Evolutionary conservation across 805 yeast species (phyloP), one percentile per base, ranked within the genome.

Genomic region (Suhomyces vadensis): DNA sequence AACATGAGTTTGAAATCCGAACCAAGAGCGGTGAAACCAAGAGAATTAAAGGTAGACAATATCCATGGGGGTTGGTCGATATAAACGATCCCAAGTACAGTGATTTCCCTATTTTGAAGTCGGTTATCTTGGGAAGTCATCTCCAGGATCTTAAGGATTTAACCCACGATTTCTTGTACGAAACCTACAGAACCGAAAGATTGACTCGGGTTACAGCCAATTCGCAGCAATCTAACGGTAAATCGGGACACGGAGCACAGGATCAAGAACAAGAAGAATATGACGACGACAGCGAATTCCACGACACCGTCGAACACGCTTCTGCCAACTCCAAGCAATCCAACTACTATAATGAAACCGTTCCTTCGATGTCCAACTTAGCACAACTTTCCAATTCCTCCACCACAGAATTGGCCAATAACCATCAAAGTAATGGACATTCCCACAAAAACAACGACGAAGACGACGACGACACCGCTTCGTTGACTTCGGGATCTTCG

Each of bases 41-140:
- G 29, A 61, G 64, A 23, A 73, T 80, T 37, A 77, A 78, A 54
- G 81, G 79, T 10, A 79, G 94, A 68, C 67, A 72, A 44, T 86
- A 86, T 55, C 91, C 92, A 23, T 87, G 94, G 94, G 92, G 92
- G 7, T 50, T 70, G 35, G 74, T 79, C 41, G 82, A 79, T 56
- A 77, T 79, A 44, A 71, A 71, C 56, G 75, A 81, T 58, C 71
- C 82, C 14, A 68, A 64, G 37, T 67, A 65, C 54, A 71, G 79
- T 31, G 85, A 81, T 56, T 80, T 81, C 59, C 64, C 81, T 6
- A 59, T 78, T 13, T 68, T 87, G 56, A 81, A 84, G 50, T 77
- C 83, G 38, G 92, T 86, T 2, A 61, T 87, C 31, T 79, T 87
- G 57, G 95, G 95, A 5, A 79, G 91, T n/a, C 95, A 88, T 60